These are phyloP conservation scores for Tremellales sp. DNA, from an alignment of 1,284 basidiomycete genomes.

Conservation along the genomic window DNA sequence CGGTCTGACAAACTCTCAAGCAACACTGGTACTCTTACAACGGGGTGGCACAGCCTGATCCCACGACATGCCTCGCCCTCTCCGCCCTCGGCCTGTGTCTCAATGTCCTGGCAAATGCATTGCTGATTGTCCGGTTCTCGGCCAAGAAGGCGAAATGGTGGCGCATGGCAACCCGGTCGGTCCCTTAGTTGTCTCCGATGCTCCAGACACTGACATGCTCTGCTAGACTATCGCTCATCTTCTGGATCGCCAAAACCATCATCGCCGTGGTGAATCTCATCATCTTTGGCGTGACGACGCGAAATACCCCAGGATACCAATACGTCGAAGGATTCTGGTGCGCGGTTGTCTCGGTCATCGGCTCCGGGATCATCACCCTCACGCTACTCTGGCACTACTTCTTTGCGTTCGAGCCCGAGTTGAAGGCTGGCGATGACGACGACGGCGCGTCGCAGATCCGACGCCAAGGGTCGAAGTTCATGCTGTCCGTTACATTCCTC, in stretches of 20 bases:
- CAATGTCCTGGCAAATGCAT: constrained; percentile 49
- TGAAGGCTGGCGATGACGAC: constrained; percentile 15
- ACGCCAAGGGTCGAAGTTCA: constrained; percentile 47
- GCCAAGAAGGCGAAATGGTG: constrained; percentile 29
- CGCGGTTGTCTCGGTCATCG: constrained; percentile 47
- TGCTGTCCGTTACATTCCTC: constrained; percentile 48
- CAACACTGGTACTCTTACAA: constrained; percentile 45
- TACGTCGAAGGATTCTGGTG: constrained; percentile 51
- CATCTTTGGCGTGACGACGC: constrained; percentile 41
- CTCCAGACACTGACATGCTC: background rate
- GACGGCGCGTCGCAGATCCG: constrained; percentile 34
- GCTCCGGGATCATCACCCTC: constrained; percentile 44
- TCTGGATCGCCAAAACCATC: constrained; percentile 49
- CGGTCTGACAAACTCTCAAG: constrained; percentile 18
- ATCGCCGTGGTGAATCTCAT: constrained; percentile 49
- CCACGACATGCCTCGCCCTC: constrained; percentile 41
- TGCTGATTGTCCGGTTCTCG: constrained; percentile 51
- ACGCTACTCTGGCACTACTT: constrained; percentile 46
- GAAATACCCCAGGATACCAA: constrained; percentile 34
- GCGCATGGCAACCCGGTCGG: constrained; percentile 35
- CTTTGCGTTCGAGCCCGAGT: constrained; percentile 41
- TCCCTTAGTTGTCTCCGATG: background rate
- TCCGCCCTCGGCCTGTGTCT: constrained; percentile 48
- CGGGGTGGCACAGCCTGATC: constrained; percentile 36
- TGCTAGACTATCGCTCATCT: constrained; percentile 39